phyloP scores from a whole-genome alignment of 2,329 filamentous ascomycete species.

The Purpureocillium takamizusanense region DNA sequence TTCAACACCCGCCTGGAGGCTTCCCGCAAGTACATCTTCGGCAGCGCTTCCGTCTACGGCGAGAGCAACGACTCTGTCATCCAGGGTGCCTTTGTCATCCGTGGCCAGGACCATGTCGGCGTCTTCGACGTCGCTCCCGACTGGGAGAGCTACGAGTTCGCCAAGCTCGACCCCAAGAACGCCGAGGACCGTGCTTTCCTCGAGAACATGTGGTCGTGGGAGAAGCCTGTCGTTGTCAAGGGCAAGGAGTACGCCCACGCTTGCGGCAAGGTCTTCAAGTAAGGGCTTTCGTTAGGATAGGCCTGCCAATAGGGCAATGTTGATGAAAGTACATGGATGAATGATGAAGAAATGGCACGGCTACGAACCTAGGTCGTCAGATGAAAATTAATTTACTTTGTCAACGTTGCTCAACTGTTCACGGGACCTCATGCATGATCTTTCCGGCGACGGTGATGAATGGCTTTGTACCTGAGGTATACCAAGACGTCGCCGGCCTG shows the following conservation, averaged over 20 bases:
- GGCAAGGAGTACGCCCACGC: slow-evolving; percentile 87
- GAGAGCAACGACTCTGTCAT: slow-evolving; percentile 82
- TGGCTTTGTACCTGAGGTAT: too few species aligned
- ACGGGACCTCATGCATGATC: too few species aligned
- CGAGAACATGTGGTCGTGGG: slow-evolving; percentile 85
- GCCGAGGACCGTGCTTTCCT: slow-evolving; percentile 78
- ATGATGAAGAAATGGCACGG: slow-evolving; percentile 16
- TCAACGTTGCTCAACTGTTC: too few species aligned
- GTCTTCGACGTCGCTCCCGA: slow-evolving; percentile 97
- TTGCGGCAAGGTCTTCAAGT: slow-evolving; percentile 99
- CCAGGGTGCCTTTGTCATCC: slow-evolving; percentile 88
- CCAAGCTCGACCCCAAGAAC: slow-evolving; percentile 87
- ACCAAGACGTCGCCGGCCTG: too few species aligned
- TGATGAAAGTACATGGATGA: slow-evolving; percentile 25
- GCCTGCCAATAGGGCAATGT: slow-evolving; percentile 12
- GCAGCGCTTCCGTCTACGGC: slow-evolving; percentile 81
- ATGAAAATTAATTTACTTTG: slow-evolving; percentile 5
- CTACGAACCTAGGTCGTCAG: slow-evolving; percentile 16
- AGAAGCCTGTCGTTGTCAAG: slow-evolving; percentile 68
- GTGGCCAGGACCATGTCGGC: slow-evolving; percentile 75
- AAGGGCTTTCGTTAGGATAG: slow-evolving; percentile 31
- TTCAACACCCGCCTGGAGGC: slow-evolving; percentile 96
- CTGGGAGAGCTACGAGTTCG: slow-evolving; percentile 93
- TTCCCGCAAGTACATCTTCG: slow-evolving; percentile 97
- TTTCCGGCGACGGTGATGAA: too few species aligned